Conservation (phyloP, 768 basidiomycete genomes). For the Trametes sanguinea region DNA sequence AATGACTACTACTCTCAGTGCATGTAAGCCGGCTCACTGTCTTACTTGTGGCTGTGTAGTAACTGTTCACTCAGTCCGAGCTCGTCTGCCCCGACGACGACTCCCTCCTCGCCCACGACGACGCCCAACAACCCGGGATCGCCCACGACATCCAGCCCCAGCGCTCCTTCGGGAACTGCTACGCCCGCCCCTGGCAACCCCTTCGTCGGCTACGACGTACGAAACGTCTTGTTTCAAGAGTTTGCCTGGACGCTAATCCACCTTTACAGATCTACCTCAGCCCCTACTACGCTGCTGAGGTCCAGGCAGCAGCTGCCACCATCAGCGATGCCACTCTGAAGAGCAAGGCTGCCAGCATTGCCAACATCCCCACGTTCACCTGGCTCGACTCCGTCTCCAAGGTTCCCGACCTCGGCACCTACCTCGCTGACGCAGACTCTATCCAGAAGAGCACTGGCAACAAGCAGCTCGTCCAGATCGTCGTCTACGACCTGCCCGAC, state of each 20-base stretch:
- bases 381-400: constrained; percentile 63
- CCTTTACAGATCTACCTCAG: constrained; percentile 47
- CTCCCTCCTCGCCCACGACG: constrained; percentile 16
- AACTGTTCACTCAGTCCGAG: constrained; percentile 8
- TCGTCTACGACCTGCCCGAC: constrained; percentile 58
- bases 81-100: neutral
- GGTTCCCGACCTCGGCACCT: constrained; percentile 53
- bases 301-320: constrained; percentile 47
- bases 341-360: constrained; percentile 54
- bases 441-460: constrained; percentile 46
- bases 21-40: constrained; percentile 27
- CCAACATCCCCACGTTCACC: constrained; percentile 62
- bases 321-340: constrained; percentile 52
- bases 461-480: constrained; percentile 46
- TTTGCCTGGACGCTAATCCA: neutral
- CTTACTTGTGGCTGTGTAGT: neutral
- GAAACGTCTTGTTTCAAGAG: neutral
- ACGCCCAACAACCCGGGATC: constrained; percentile 15
- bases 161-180: constrained; percentile 23
- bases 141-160: constrained; percentile 30
- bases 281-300: constrained; percentile 59
- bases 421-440: constrained; percentile 56
- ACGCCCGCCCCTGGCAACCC: constrained; percentile 53
- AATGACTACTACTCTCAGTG: constrained; percentile 40
- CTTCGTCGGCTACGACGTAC: constrained; percentile 49